These are phyloP conservation scores for Botrytis squamosa DNA, from an alignment of 2,329 filamentous ascomycete species.

Conservation along the genomic window DNA sequence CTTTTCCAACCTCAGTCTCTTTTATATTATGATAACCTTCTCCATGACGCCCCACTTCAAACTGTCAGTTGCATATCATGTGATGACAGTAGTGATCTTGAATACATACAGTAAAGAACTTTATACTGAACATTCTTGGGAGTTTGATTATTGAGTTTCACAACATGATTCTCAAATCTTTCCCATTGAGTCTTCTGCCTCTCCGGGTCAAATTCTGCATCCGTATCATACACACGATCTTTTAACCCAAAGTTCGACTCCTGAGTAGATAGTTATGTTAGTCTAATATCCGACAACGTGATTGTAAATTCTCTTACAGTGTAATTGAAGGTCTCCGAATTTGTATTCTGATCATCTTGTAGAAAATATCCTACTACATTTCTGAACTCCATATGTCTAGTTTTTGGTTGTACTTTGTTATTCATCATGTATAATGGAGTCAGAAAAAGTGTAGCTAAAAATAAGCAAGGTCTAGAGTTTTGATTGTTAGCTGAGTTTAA, in stretches of 20 bases:
- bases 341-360: constrained; percentile 60
- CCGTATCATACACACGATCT: constrained; percentile 56
- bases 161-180: constrained; percentile 59
- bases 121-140: constrained; percentile 56
- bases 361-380: constrained; percentile 62
- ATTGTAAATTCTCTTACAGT: constrained; percentile 60
- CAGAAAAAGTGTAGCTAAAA: constrained; percentile 31
- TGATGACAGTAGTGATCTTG: neutral
- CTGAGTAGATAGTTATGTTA: constrained; percentile 40
- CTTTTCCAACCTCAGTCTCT: constrained; percentile 64
- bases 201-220: constrained; percentile 45
- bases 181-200: constrained; percentile 58
- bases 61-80: constrained; percentile 24
- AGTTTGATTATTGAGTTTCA: constrained; percentile 50
- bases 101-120: constrained; percentile 52
- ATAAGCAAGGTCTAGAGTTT: constrained; percentile 30
- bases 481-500: neutral
- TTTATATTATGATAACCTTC: constrained; percentile 65
- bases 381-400: constrained; percentile 47
- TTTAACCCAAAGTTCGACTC: constrained; percentile 66
- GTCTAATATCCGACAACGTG: constrained; percentile 39
- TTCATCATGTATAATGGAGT: constrained; percentile 34
- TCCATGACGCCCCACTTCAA: constrained; percentile 61
- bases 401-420: constrained; percentile 23
- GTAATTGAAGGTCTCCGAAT: constrained; percentile 61